Evolutionary conservation across 2,329 filamentous ascomycete genomes (phyloP), one percentile per base, ranked within the genome.

Genomic region (Penicillium sp.): DNA sequence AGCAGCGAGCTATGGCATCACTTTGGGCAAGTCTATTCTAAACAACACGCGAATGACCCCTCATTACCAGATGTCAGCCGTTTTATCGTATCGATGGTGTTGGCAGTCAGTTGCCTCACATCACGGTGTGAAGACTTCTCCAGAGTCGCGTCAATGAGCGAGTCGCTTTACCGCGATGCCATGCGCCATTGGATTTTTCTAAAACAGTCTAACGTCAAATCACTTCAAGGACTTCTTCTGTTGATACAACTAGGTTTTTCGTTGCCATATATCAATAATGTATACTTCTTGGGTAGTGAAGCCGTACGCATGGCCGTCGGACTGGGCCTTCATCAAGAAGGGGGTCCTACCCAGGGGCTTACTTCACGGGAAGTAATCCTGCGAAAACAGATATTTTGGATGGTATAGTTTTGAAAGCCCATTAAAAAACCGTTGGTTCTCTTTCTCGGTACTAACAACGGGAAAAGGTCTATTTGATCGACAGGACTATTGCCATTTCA

Each of bases 401-500:
- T 40, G 47, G 28, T 50, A 50, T 12, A 38, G 47, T 50, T 50
- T 24, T 38, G 47, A 50, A 40, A 50, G 47, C n/a, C 30, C 30
- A 38, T 50, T 21, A 50, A 50, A 23, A 35, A 8, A 18, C 28
- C 38, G 8, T 45, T 45, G 18, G 42, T 43, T 43, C 7, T 43
- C 40, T 43, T n/a, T 49, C 28, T 50, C 47, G 30, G 47, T 2
- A 50, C 47, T 50, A 50, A 50, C 30, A 33, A 38, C 47, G 47
- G 47, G 28, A 38, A n/a, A 50, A 50, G 47, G 47, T 50, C 47
- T 50, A 50, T 50, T 50, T 50, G 47, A 33, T 50, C 28, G 47
- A 50, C 47, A 50, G 47, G 47, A 50, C 47, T 16, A 20, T 50
- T 38, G 47, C 47, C 28, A 50, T 50, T 23, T 50, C 47, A 38